Evolutionary conservation across 192 early-diverging fungal genomes (phyloP).

Genomic region (Coemansia sp.): DNA sequence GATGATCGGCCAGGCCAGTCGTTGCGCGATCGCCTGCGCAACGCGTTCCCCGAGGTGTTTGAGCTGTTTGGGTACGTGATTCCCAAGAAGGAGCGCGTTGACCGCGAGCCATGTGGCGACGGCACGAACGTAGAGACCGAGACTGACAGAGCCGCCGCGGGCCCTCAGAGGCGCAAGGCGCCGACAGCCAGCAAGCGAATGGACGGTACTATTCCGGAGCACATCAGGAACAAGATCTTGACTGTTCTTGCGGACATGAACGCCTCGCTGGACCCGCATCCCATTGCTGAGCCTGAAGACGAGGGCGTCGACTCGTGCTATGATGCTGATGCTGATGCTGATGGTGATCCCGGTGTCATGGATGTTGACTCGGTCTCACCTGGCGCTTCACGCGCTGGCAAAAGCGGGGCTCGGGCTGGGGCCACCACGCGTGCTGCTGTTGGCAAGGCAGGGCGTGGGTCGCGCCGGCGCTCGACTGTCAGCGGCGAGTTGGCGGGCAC

Average conservation of each 20-base stretch:
- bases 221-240: constrained; percentile 41
- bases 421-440: not conserved
- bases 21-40: constrained; percentile 51
- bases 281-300: constrained; percentile 22
- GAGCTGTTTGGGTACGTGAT: constrained; percentile 53
- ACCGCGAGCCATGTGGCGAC: constrained; percentile 22
- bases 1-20: constrained; percentile 50
- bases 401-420: not conserved
- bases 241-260: constrained; percentile 22
- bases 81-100: constrained; percentile 52
- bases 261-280: constrained; percentile 46
- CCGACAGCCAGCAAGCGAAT: constrained; percentile 47
- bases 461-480: constrained; percentile 12
- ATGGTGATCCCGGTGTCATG: constrained; percentile 12
- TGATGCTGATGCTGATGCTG: constrained; percentile 11
- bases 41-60: constrained; percentile 54
- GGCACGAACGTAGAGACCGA: not conserved
- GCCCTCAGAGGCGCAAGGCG: constrained; percentile 33
- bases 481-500: not conserved
- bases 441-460: not conserved
- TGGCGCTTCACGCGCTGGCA: not conserved
- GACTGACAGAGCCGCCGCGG: not conserved
- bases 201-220: constrained; percentile 41
- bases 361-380: not conserved
- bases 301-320: constrained; percentile 8